Conservation (phyloP, 768 basidiomycete species). For the Zangia roseola region DNA sequence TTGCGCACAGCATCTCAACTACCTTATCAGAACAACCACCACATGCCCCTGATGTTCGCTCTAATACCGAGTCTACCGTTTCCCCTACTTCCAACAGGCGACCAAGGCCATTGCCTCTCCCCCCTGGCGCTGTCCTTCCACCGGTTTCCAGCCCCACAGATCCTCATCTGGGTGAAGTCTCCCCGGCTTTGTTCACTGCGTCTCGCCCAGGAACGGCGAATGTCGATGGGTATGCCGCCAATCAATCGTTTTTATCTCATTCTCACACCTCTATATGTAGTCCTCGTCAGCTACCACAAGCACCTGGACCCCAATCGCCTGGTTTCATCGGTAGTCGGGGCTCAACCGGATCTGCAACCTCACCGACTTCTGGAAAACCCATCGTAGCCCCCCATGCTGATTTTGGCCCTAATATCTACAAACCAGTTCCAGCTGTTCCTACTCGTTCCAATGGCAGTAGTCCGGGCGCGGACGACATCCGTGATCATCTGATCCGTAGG, state of each 20-base stretch:
- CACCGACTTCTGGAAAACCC: slow-evolving; percentile 18
- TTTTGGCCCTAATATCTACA: slow-evolving; percentile 23
- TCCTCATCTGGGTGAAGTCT: slow-evolving; percentile 12
- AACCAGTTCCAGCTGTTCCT: slow-evolving; percentile 32
- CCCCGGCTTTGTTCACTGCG: slow-evolving; percentile 5
- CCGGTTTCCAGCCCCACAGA: slow-evolving; percentile 18
- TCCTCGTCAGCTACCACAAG: slow-evolving; percentile 30
- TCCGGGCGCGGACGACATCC: slow-evolving; percentile 18
- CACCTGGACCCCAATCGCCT: slow-evolving; percentile 20
- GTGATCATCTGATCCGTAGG: slow-evolving; percentile 18
- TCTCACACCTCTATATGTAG: slow-evolving; percentile 12
- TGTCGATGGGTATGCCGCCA: slow-evolving; percentile 22
- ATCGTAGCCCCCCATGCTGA: slow-evolving; percentile 17
- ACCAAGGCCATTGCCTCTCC: slow-evolving; percentile 28
- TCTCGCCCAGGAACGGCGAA: slow-evolving; percentile 28
- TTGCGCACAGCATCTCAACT: not conserved
- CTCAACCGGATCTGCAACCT: slow-evolving; percentile 23
- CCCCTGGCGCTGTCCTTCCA: slow-evolving; percentile 19
- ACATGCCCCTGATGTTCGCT: slow-evolving; percentile 17
- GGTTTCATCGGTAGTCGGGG: slow-evolving; percentile 13
- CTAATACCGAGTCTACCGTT: slow-evolving; percentile 22
- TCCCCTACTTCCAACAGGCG: slow-evolving; percentile 31
- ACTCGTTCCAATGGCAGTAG: slow-evolving; percentile 9
- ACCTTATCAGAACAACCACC: slow-evolving; percentile 12
- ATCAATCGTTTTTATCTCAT: not conserved